A percentile compares a stretch with the other conserved stretches of the same genome.
Conservation (phyloP, 1,284 basidiomycete genomes). For the Omphalotus olearius region DNA sequence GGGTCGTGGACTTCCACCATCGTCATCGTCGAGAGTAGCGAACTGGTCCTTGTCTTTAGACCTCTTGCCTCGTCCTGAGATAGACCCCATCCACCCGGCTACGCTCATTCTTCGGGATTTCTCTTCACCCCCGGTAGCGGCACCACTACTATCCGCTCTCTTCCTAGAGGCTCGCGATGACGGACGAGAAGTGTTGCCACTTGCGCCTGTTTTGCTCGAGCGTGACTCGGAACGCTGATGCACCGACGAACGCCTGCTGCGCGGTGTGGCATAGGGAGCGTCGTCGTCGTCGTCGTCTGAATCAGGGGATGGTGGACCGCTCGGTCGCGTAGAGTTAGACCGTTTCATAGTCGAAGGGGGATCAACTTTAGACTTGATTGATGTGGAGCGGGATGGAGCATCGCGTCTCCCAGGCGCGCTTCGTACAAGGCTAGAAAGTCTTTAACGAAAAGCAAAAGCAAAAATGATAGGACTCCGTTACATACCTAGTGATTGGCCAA, state of each 20-base stretch:
- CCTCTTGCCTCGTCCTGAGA: constrained; percentile 57
- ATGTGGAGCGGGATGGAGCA: constrained; percentile 16
- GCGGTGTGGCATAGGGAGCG: constrained; percentile 17
- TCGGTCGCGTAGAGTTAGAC: constrained; percentile 10
- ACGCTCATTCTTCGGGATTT: constrained; percentile 40
- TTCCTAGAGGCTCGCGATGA: constrained; percentile 54
- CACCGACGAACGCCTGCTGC: constrained; percentile 28
- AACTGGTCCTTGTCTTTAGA: constrained; percentile 62
- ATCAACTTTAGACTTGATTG: constrained; percentile 11
- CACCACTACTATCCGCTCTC: constrained; percentile 51
- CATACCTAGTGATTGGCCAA: constrained; percentile 43
- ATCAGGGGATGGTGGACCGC: constrained; percentile 19
- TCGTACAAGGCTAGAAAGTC: constrained; percentile 11
- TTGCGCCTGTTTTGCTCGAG: constrained; percentile 17
- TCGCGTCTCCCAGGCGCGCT: constrained; percentile 10
- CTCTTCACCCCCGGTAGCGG: constrained; percentile 22
- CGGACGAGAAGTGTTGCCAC: constrained; percentile 32
- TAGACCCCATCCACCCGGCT: constrained; percentile 61
- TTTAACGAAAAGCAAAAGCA: background rate
- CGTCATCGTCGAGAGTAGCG: constrained; percentile 40
- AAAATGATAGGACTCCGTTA: constrained; percentile 39
- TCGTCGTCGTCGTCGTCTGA: constrained; percentile 30
- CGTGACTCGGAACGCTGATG: constrained; percentile 38
- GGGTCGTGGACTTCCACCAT: constrained; percentile 20
- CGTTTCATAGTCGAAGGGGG: constrained; percentile 6